Evolutionary conservation across 805 yeast genomes (phyloP), one percentile per base, ranked within the genome.

Genomic region (Ogataea dorogensis): DNA sequence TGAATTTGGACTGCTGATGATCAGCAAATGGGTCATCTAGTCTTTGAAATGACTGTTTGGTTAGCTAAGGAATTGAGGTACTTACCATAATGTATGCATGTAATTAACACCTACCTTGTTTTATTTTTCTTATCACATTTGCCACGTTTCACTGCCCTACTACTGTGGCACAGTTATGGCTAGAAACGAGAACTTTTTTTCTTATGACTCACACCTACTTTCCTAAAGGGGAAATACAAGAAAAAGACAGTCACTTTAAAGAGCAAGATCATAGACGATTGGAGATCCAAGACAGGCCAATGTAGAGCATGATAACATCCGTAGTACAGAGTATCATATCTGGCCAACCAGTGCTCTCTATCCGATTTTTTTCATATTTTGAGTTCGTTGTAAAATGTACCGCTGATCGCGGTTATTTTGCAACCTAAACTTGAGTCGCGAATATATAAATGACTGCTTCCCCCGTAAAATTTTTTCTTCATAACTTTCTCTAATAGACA

Each of bases 81-180:
- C 34, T 31, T 23, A 31, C 34, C 34, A 31, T 31, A 13, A 10
- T 15, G 13, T 6, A 17, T 24, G 35, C 35, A 31, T 12, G 7
- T 31, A 31, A 31, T 31, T 31, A 31, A 31, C 35, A 31, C 29
- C 35, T 31, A 31, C n/a, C n/a, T n/a, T n/a, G n/a, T n/a, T 20
- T 17, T 17, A 12, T 11, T n/a, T 15, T 21, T 24, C 35, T 31
- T 18, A 31, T 31, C 28, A 30, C 10, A n/a, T 23, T 17, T 15
- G 35, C 35, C 35, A 31, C 35, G 8, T 7, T 26, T 6, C 28
- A 26, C 28, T 17, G 28, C 28, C 30, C 13, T 18, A 17, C 10
- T 22, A 10, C 5, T 31, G 21, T 31, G 25, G 33, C 33, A 7
- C 18, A 8, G 9, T 18, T 31, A 5, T 17, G 14, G 36, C 19